phyloP scores from a whole-genome alignment of 2,329 filamentous ascomycete species.

The Monilinia laxa region DNA sequence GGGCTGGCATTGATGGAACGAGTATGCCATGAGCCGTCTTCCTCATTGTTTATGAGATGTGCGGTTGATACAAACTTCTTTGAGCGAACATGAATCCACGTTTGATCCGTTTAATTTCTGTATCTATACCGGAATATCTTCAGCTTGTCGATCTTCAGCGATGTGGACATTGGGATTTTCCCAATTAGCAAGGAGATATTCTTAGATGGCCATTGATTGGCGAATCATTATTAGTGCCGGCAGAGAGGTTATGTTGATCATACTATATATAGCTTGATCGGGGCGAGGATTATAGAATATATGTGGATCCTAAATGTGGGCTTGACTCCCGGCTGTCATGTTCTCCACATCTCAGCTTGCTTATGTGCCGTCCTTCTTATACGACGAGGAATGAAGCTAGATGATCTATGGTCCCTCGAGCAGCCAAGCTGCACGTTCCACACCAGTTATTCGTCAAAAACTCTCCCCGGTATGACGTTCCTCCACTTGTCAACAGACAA shows the following conservation, averaged over 20 bases:
- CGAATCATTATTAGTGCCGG: too few relatives aligned
- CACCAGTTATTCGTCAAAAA: neutral
- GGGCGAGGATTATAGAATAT: neutral
- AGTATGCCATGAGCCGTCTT: neutral
- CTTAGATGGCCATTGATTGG: neutral
- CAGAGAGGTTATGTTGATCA: neutral
- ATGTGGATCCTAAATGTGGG: neutral
- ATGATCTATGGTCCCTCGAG: too few relatives aligned
- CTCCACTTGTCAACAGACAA: too few relatives aligned
- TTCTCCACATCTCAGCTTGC: constrained; percentile 3
- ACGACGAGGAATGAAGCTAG: neutral
- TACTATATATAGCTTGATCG: neutral
- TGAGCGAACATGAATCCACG: neutral
- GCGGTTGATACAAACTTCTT: neutral
- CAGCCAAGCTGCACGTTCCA: neutral
- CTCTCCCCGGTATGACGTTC: too few relatives aligned
- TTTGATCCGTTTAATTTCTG: neutral
- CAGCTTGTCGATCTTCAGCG: neutral
- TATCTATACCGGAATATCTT: neutral
- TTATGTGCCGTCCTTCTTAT: neutral
- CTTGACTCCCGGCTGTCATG: neutral
- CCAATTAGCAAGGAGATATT: neutral
- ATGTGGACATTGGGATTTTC: too few relatives aligned
- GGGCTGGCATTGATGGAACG: too few relatives aligned
- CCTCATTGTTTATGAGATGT: neutral